Evolutionary conservation across 495 filamentous ascomycete species (phyloP).

Genomic region (Xylaria intraflava): DNA sequence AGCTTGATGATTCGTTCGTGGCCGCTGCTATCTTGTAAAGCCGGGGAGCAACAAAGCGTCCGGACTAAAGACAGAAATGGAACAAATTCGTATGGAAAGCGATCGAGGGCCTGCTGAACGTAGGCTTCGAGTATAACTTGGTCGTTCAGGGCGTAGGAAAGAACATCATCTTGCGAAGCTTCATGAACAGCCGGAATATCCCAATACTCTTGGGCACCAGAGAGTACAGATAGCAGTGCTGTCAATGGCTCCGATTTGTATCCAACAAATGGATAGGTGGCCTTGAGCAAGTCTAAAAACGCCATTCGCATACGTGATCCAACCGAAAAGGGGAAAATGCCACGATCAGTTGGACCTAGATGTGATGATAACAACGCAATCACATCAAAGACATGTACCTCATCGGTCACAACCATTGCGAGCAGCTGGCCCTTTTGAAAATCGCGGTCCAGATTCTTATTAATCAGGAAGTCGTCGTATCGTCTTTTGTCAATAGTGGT

Average conservation of each 20-base stretch:
- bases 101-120: conserved; percentile 55
- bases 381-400: conserved; percentile 54
- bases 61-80: conserved; percentile 59
- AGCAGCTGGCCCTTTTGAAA: conserved; percentile 30
- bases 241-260: conserved; percentile 62
- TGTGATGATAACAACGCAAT: conserved; percentile 50
- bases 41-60: conserved; percentile 26
- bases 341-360: conserved; percentile 38
- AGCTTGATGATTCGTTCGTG: conserved; percentile 46
- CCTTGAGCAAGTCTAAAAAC: conserved; percentile 60
- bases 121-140: conserved; percentile 48
- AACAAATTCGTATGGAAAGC: conserved; percentile 82
- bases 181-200: conserved; percentile 34
- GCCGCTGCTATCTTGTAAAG: conserved; percentile 42
- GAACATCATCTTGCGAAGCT: conserved; percentile 40
- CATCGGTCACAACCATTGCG: conserved; percentile 47
- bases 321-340: conserved; percentile 40
- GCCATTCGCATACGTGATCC: conserved; percentile 49
- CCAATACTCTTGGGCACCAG: conserved; percentile 50
- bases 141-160: conserved; percentile 49
- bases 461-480: conserved; percentile 42
- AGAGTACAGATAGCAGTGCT: conserved; percentile 55
- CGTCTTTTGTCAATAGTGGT: conserved; percentile 43
- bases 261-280: conserved; percentile 48
- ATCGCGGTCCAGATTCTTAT: conserved; percentile 35